phyloP scores from a whole-genome alignment of 306 rosid genomes.

The Glycyrrhiza uralensis region DNA sequence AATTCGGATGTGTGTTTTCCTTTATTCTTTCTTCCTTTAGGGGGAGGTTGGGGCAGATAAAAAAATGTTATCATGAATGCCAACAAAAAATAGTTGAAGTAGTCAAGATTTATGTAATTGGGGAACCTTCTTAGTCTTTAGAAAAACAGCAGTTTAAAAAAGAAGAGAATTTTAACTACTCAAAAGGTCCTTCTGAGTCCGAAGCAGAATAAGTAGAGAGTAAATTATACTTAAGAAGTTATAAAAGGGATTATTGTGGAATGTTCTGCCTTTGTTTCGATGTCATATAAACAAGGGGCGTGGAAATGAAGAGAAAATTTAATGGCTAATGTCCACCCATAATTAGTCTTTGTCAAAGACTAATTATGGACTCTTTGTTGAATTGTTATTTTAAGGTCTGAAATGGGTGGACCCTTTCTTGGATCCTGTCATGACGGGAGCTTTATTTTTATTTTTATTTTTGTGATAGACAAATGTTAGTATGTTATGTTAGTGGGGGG shows the following conservation, averaged over 20 bases:
- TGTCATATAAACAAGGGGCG: neutral
- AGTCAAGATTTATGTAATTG: neutral
- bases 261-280: neutral
- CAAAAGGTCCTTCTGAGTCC: neutral
- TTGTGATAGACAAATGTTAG: too few species aligned
- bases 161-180: neutral
- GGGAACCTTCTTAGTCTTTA: neutral
- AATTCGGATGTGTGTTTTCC: neutral
- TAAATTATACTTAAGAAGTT: neutral
- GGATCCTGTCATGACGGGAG: neutral
- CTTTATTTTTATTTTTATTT: too few species aligned
- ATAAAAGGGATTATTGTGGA: neutral
- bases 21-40: neutral
- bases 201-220: neutral
- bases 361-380: too few species aligned
- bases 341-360: neutral
- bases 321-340: neutral
- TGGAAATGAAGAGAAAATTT: neutral
- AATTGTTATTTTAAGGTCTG: neutral
- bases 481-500: too few species aligned
- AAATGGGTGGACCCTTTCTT: neutral
- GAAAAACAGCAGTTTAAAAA: neutral
- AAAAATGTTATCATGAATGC: neutral
- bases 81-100: neutral
- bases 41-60: neutral